Base-by-base conservation (phyloP, 331 rosid genomes). In the Arachis monticola region DNA sequence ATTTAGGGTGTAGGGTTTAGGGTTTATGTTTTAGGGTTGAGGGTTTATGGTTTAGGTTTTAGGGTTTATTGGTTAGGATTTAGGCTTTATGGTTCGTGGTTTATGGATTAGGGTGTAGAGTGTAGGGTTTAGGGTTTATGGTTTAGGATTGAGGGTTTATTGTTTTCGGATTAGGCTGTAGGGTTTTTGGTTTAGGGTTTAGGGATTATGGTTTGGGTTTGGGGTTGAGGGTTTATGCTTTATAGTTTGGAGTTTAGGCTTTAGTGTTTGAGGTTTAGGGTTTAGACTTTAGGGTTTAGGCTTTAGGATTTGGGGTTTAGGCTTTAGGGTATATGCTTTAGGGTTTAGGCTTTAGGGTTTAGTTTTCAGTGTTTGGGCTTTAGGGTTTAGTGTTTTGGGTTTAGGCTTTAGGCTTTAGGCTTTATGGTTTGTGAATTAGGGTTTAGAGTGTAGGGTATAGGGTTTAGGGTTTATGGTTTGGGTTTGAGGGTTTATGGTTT, bases 371-470 rank as follows among this genome's bases (percentile, higher is more conserved):
- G 58, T 52, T 52, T 52, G 12, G 17, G 58, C 17, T 52, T 52
- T 52, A 52, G 58, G 66, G 66, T 10, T 61, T 61, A 61, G 66
- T 45, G 66, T 61, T 61, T 61, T 7, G 7, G 65, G 66, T 35
- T 61, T 61, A 32, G 46, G 66, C 46, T 61, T 60, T 35, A 31
- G 45, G 45, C 4, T 41, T 41, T 61, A 32, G 47, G 67, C 46
- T 10, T 61, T 61, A 32, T 2, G 46, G 17, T 10, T 35, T 61
- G 10, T 14, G 67, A 47, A 9, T 61, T 8, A 38, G 45, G 66
- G 14, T 32, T 60, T 31, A 41, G 45, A 45, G 65, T 32, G 31
- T 60, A 31, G 45, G 65, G 65, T 32, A 30, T 60, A 8, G 45
- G 65, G n/a, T n/a, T n/a, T n/a, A n/a, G n/a, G n/a, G n/a, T n/a